Base-by-base conservation (phyloP, 1,284 basidiomycete genomes). In the Melampsora larici-populina region DNA sequence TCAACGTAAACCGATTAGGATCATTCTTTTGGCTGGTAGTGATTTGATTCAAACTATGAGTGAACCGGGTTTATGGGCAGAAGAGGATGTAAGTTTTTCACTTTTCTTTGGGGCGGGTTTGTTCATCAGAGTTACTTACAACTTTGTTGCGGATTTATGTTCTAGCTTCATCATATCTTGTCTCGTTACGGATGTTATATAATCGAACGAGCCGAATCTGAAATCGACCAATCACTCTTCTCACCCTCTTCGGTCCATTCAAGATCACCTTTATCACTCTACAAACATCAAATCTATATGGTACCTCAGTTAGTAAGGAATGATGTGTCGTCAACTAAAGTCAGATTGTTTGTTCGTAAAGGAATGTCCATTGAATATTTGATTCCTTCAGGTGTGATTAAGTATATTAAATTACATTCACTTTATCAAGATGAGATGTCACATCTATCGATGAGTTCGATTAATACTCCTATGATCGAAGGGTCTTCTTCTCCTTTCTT, bases 21-120 rank as follows among this genome's bases (percentile, higher is more conserved):
- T 98, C 81, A 95, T 99, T 91, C 89, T 99, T 36, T 89, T 99
- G 72, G 97, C 97, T 2, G 97, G 96, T 49, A 95, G 93, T 31
- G 96, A 99, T 85, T 87, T 99, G 81, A 99, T 99, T 83, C 91
- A 94, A 83, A 97, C 94, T 70, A 98, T 99, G 91, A 93, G 92
- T 81, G 94, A 98, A 85, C 94, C 94, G n/a, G 97, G 97, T 18
- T 94, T 99, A 29, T 99, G 97, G 97, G 90, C 91, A 72, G 91
- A 94, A 81, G 88, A 89, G 78, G 97, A 99, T 88, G 92, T 95
- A 81, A 83, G 90, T 86, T 55, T 78, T n/a, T n/a, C n/a, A n/a
- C n/a, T n/a, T n/a, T n/a, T n/a, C n/a, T n/a, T n/a, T n/a, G n/a
- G n/a, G n/a, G n/a, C n/a, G n/a, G n/a, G n/a, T n/a, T n/a, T n/a